Evolutionary conservation across 345 rosid genomes (phyloP).

Genomic region (Euphorbia pulcherrima): DNA sequence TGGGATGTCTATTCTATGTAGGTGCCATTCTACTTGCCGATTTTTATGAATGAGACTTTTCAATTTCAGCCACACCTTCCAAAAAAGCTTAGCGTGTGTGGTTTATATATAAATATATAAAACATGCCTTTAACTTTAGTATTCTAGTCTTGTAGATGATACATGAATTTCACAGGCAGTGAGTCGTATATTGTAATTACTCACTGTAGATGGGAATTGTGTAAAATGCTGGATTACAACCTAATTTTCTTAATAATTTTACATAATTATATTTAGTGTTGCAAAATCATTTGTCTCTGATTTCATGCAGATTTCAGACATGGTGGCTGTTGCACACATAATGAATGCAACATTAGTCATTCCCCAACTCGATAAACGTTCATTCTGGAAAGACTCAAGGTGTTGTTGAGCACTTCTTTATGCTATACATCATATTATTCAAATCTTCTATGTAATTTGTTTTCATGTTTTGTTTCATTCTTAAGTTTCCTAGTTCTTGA

Average conservation of each 20-base stretch:
- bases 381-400: conserved; percentile 97
- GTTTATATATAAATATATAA: no score
- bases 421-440: not conserved
- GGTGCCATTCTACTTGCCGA: not conserved
- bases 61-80: not conserved
- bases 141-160: not conserved
- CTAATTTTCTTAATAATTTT: conserved; percentile 1
- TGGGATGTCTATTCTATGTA: not conserved
- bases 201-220: not conserved
- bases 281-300: conserved; percentile 13
- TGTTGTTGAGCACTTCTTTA: conserved; percentile 21
- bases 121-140: not conserved
- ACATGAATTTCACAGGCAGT: not conserved
- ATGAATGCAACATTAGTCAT: conserved; percentile 90
- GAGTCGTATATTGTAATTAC: not conserved
- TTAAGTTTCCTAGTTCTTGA: not conserved
- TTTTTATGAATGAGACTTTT: not conserved
- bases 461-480: not conserved
- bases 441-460: not conserved
- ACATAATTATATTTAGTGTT: not conserved
- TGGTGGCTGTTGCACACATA: conserved; percentile 83
- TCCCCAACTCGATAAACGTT: conserved; percentile 80
- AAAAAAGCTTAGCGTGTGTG: not conserved
- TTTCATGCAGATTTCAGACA: conserved; percentile 68
- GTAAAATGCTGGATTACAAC: not conserved